Percentiles rank a stretch among this genome's conserved stretches.
These are phyloP conservation scores for Chenopodium formosanum DNA, from an alignment of 148 eudicot genomes.

Conservation along the genomic window DNA sequence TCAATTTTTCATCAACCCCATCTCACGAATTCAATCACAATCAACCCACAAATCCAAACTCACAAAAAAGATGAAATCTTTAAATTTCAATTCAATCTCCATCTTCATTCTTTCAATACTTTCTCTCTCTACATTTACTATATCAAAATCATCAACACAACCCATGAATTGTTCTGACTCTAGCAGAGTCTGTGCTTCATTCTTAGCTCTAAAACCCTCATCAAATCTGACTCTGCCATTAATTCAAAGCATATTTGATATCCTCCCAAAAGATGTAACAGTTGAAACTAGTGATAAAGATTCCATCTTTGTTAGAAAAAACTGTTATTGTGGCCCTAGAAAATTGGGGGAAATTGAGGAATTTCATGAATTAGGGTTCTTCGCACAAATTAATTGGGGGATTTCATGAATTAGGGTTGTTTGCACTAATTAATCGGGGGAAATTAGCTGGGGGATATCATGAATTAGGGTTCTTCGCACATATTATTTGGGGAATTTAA, in stretches of 20 bases:
- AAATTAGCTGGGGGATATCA: too few relatives aligned
- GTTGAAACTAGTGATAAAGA: constrained; percentile 33
- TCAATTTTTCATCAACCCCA: background rate
- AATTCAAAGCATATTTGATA: constrained; percentile 85
- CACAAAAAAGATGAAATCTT: constrained; percentile 27
- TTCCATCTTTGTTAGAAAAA: constrained; percentile 41
- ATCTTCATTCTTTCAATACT: constrained; percentile 2
- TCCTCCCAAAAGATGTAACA: constrained; percentile 41
- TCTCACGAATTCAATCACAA: background rate
- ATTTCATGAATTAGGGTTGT: too few relatives aligned
- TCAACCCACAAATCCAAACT: background rate
- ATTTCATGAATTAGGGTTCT: constrained; percentile 34
- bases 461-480: too few relatives aligned
- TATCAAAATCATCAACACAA: constrained; percentile 25
- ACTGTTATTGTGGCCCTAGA: constrained; percentile 71
- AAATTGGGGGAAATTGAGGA: constrained; percentile 10
- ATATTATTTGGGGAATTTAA: too few relatives aligned
- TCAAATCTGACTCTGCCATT: constrained; percentile 48
- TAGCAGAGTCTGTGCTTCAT: constrained; percentile 67
- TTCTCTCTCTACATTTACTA: constrained; percentile 23
- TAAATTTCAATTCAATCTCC: background rate
- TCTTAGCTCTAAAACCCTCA: constrained; percentile 55
- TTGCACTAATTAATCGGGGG: too few relatives aligned
- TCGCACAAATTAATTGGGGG: too few relatives aligned
- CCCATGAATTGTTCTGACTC: constrained; percentile 75